phyloP scores from a whole-genome alignment of 768 basidiomycete species.

The Suillus spraguei region DNA sequence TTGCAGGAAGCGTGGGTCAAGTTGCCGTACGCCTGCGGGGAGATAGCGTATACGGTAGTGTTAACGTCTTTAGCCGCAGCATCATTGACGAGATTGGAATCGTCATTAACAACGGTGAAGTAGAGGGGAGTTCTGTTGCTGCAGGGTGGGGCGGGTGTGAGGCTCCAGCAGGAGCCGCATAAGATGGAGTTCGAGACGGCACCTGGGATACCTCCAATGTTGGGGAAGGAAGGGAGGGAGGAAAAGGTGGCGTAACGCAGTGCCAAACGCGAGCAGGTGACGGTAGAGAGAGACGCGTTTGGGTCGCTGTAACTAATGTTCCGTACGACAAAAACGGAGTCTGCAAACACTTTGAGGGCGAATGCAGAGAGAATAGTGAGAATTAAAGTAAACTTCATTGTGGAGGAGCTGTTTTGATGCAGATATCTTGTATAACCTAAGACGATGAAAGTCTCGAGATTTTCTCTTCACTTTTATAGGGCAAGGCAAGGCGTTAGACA shows the following conservation, averaged over 20 bases:
- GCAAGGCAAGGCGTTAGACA: background rate
- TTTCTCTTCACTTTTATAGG: background rate
- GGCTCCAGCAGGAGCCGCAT: conserved; percentile 14
- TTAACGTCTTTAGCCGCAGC: background rate
- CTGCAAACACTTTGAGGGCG: background rate
- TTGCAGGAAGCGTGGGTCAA: background rate
- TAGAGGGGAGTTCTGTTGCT: background rate
- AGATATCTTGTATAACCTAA: background rate
- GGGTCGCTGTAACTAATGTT: conserved; percentile 10
- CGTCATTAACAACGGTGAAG: conserved; percentile 23
- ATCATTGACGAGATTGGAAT: conserved; percentile 13
- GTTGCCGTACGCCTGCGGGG: conserved; percentile 1
- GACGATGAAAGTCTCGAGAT: background rate
- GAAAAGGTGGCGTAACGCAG: conserved; percentile 18
- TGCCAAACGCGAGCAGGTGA: conserved; percentile 21
- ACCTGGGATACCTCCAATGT: conserved; percentile 13
- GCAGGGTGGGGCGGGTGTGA: conserved; percentile 3
- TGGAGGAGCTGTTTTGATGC: background rate
- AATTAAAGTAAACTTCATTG: conserved; percentile 9
- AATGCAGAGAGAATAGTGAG: conserved; percentile 14
- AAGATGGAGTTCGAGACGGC: background rate
- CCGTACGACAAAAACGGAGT: conserved; percentile 1
- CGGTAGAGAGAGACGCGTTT: conserved; percentile 9
- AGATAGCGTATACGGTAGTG: background rate
- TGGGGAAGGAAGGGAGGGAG: conserved; percentile 14